Percentiles rank a stretch among this genome's conserved stretches.
Conservation (phyloP, 805 yeast genomes). For the Candida qinlingensis region DNA sequence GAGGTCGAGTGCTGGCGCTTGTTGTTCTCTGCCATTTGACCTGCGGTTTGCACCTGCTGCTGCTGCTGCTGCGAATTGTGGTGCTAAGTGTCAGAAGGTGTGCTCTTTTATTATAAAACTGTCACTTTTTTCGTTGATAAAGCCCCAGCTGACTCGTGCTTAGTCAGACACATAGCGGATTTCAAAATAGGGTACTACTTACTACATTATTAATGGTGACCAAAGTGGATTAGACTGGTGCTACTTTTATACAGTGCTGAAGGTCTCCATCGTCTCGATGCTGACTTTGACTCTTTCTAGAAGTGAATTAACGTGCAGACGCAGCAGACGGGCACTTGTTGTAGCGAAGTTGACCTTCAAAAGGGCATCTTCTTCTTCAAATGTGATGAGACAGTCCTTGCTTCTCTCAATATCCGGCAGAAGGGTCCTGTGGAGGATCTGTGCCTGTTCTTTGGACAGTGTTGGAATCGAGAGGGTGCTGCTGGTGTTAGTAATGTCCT, state of each 20-base stretch:
- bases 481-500: background rate
- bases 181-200: too few relatives aligned
- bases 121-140: background rate
- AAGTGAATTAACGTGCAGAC: slow-evolving; percentile 81
- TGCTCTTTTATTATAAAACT: background rate
- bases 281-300: slow-evolving; percentile 73
- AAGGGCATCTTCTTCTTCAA: slow-evolving; percentile 28
- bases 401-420: slow-evolving; percentile 46
- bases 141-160: background rate
- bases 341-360: slow-evolving; percentile 52
- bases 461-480: slow-evolving; percentile 60
- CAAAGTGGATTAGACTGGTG: background rate
- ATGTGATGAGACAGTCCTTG: slow-evolving; percentile 51
- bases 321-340: slow-evolving; percentile 63
- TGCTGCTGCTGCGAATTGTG: background rate
- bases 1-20: slow-evolving; percentile 12
- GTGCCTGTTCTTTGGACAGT: slow-evolving; percentile 50
- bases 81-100: background rate
- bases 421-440: slow-evolving; percentile 42
- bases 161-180: too few relatives aligned
- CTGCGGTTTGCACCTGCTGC: background rate
- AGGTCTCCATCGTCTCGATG: slow-evolving; percentile 75
- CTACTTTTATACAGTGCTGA: slow-evolving; percentile 26
- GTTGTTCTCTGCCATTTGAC: slow-evolving; percentile 9
- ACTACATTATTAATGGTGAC: too few relatives aligned